Evolutionary conservation across 768 basidiomycete genomes (phyloP), one percentile per base, ranked within the genome.

Genomic region (Daedalea quercina): DNA sequence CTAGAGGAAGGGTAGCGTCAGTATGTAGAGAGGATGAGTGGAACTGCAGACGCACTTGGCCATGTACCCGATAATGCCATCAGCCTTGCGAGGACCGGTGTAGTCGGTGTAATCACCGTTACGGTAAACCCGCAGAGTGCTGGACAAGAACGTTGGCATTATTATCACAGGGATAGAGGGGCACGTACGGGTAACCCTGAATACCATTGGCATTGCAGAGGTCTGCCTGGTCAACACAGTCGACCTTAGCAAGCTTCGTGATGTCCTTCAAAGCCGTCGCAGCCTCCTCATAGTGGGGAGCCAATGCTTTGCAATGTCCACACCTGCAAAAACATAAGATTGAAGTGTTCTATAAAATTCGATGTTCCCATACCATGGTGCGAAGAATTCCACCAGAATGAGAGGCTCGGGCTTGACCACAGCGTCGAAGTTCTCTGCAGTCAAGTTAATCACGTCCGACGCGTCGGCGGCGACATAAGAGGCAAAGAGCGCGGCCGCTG

Each of bases 1-100:
- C 93, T 83, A 55, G 44, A 74, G 45, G 35, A 20, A n/a, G 54
- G 6, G 40, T 44, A 24, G 23, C 46, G 44, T 62, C 59, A 53
- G 44, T 7, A 37, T 44, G 1, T 11, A 24, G 17, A 23, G 34
- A 26, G 6, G 33, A 56, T 48, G 13, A 4, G 23, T 13, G 23
- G n/a, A n/a, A n/a, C n/a, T 11, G 4, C 3, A 25, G 42, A 41
- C 85, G 62, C 57, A 94, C 94, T 97, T 98, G 76, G 80, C 67
- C 95, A 98, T 97, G 75, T 96, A 96, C 69, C 84, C 84, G 66
- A 95, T 74, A 64, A 99, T 99, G 17, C 96, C 94, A 58, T 98
- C 96, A 9, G 93, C 87, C 69, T 96, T 91, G 48, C 96, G 78
- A 15, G 93, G 88, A 43, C 96, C 96, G 51, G 63, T 68, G 70